Base-by-base conservation (phyloP, 2,329 filamentous ascomycete species). In the Exophiala sp. region DNA sequence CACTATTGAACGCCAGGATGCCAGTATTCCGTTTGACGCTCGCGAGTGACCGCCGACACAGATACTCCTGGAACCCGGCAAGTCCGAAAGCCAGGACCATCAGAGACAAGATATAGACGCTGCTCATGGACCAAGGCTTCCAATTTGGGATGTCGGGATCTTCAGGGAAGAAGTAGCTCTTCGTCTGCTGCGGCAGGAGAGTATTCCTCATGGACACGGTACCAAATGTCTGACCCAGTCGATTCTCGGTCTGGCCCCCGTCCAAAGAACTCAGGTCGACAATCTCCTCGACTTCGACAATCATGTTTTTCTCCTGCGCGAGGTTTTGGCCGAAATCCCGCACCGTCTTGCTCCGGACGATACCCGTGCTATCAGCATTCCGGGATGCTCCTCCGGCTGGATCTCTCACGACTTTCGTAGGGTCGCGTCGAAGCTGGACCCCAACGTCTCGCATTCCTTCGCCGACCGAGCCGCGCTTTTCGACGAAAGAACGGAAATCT, bases 191-290 rank as follows among this genome's bases (percentile, higher is more conserved):
- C 51, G 19, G 70, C 39, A 49, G 39, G 21, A 46, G 38, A 38
- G 48, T 49, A 7, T 55, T 34, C 35, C 34, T 37, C 50, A 46
- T 43, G 13, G 35, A 34, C 49, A 37, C 52, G 29, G 27, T 30
- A 18, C 50, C 47, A 22, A 53, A 56, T 8, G 23, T 42, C 41
- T 34, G 43, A 35, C 52, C 52, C 7, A 30, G 37, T 30, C 45
- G 47, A 46, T 46, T 45, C 37, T 53, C 47, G 11, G 35, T 24
- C n/a, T 53, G 46, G 16, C 53, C 41, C 5, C 64, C 67, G 11
- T 66, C 68, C 19, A 69, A 60, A 27, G 66, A 66, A 48, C 70
- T 73, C 49, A 74, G 65, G 44, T 74, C 72, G 2, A 73, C 63
- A 4, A 64, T 61, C 30, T 71, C 68, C 48, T 67, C 59, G 10